phyloP scores from a whole-genome alignment of 2,329 filamentous ascomycete genomes.

The Stagonosporopsis rhizophila region DNA sequence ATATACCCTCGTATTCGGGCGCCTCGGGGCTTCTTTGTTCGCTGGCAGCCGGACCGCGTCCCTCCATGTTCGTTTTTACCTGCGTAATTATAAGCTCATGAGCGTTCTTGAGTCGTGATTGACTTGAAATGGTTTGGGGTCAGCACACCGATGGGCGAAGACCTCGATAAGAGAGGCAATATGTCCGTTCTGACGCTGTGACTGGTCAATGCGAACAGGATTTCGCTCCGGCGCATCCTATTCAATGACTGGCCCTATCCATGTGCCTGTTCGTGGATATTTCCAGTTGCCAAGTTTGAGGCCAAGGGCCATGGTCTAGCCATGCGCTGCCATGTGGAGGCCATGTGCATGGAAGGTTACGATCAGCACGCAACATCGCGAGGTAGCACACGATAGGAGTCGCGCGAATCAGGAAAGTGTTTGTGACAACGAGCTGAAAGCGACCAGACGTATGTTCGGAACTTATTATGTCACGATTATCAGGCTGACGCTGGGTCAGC shows the following conservation, averaged over 20 bases:
- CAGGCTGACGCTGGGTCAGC: neutral
- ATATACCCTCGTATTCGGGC: constrained; percentile 19
- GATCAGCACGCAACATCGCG: neutral
- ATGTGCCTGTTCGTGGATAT: constrained; percentile 1
- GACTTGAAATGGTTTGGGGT: constrained; percentile 18
- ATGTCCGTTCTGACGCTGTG: constrained; percentile 19
- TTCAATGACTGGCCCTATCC: constrained; percentile 3
- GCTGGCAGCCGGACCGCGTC: constrained; percentile 26
- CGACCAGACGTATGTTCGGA: neutral
- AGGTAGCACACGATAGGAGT: constrained; percentile 7
- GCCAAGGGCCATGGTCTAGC: constrained; percentile 2
- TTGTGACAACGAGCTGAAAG: neutral
- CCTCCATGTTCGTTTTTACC: constrained; percentile 18
- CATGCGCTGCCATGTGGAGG: constrained; percentile 10
- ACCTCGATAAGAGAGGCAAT: constrained; percentile 15
- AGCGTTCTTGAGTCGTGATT: constrained; percentile 22
- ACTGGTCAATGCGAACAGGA: constrained; percentile 13
- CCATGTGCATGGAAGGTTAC: constrained; percentile 6
- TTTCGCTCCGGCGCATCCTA: constrained; percentile 12
- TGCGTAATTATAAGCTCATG: constrained; percentile 20
- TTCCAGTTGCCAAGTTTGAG: constrained; percentile 4
- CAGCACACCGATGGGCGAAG: constrained; percentile 3
- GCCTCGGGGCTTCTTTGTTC: constrained; percentile 26
- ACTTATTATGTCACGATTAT: neutral
- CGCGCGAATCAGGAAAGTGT: neutral